Conservation (phyloP, 179 eudicot species). For the Vitellaria paradoxa region DNA sequence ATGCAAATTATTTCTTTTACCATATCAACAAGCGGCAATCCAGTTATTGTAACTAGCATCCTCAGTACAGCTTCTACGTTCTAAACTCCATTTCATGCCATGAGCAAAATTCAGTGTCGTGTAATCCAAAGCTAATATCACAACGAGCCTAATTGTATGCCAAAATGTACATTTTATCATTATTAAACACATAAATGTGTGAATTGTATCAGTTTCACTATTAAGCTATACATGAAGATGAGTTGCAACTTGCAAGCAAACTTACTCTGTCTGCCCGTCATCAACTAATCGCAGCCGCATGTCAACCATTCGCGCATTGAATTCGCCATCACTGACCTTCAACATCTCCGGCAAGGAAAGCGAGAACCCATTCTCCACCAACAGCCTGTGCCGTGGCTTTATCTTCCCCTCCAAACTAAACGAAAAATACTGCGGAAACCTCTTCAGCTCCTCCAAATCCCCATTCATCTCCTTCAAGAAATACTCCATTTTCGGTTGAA, state of each 20-base stretch:
- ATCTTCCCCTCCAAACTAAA: constrained; percentile 87
- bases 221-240: constrained; percentile 6
- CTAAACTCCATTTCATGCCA: background rate
- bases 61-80: background rate
- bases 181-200: background rate
- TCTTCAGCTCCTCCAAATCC: constrained; percentile 58
- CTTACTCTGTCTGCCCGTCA: constrained; percentile 24
- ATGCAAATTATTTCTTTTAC: background rate
- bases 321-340: constrained; percentile 75
- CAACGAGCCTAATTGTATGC: background rate
- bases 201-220: constrained; percentile 1
- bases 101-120: background rate
- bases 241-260: background rate
- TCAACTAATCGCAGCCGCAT: constrained; percentile 38
- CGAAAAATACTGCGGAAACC: constrained; percentile 91
- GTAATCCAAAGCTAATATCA: background rate
- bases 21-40: background rate
- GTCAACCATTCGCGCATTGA: constrained; percentile 52
- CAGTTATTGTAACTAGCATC: background rate
- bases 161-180: constrained; percentile 1
- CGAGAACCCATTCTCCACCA: constrained; percentile 54
- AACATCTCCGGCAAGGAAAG: constrained; percentile 75
- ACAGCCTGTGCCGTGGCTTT: constrained; percentile 51
- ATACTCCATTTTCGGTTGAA: constrained; percentile 64
- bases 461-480: constrained; percentile 77